A percentile compares a stretch with the other conserved stretches of the same genome.
Conservation (phyloP, 1,284 basidiomycete genomes). For the Cerioporus squamosus region DNA sequence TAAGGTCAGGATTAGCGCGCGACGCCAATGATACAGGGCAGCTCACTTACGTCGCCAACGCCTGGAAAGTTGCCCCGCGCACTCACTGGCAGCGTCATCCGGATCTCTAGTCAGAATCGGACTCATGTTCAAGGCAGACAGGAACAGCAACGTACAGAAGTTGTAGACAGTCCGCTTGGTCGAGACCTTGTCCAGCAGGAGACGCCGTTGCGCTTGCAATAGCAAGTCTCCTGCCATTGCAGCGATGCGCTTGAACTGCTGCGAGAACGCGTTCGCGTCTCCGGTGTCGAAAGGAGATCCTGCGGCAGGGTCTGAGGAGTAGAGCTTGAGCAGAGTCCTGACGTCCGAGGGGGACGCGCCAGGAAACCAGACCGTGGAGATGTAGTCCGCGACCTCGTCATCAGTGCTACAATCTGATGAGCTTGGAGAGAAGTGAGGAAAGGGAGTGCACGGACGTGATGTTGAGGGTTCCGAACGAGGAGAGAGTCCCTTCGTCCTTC, state of each 20-base stretch:
- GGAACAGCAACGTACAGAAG: conserved; percentile 41
- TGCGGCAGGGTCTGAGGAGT: conserved; percentile 45
- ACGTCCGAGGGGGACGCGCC: conserved; percentile 32
- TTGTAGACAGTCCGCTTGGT: conserved; percentile 50
- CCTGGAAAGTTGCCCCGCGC: conserved; percentile 47
- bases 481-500: conserved; percentile 38
- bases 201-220: conserved; percentile 50
- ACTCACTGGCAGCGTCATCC: conserved; percentile 35
- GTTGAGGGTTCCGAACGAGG: conserved; percentile 28
- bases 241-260: conserved; percentile 56
- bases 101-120: no score
- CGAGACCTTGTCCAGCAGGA: conserved; percentile 35
- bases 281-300: conserved; percentile 59
- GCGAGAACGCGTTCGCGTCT: conserved; percentile 43
- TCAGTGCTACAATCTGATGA: background rate
- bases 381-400: conserved; percentile 1
- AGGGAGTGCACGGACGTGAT: conserved; percentile 21
- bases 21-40: background rate
- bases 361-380: conserved; percentile 36
- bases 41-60: conserved; percentile 33
- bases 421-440: background rate
- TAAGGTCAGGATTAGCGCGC: background rate
- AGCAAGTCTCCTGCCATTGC: conserved; percentile 50
- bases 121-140: background rate
- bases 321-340: conserved; percentile 38